These are phyloP conservation scores for Fomitopsis palustris DNA, from an alignment of 1,284 basidiomycete genomes.

Conservation along the genomic window DNA sequence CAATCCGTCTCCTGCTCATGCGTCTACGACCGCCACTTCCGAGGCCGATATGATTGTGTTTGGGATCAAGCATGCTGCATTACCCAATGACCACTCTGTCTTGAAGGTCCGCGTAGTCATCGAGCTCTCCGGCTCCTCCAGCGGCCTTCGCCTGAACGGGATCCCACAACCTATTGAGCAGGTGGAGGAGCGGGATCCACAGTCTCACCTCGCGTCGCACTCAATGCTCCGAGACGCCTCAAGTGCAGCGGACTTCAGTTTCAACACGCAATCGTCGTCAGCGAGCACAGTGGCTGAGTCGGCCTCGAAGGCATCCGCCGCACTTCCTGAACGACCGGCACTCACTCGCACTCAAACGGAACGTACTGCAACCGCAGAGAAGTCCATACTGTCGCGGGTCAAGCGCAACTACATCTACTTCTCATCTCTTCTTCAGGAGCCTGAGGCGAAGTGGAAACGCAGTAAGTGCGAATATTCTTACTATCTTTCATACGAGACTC, in stretches of 20 bases:
- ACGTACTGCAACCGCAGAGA: constrained; percentile 64
- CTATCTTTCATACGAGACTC: constrained; percentile 8
- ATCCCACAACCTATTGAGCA: constrained; percentile 67
- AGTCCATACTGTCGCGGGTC: constrained; percentile 80
- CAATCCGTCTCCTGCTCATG: constrained; percentile 34
- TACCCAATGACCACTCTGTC: constrained; percentile 72
- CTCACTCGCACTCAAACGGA: constrained; percentile 37
- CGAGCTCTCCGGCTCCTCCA: constrained; percentile 78
- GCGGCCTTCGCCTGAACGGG: constrained; percentile 80
- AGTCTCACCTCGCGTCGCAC: constrained; percentile 48
- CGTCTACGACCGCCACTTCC: constrained; percentile 29
- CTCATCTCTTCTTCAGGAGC: constrained; percentile 94
- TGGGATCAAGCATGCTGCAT: constrained; percentile 65
- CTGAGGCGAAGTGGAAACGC: constrained; percentile 95
- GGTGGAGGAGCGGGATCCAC: constrained; percentile 62
- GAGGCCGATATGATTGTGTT: constrained; percentile 62
- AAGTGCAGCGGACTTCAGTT: constrained; percentile 65
- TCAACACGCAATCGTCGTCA: constrained; percentile 56
- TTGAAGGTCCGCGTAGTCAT: constrained; percentile 78
- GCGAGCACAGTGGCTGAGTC: constrained; percentile 22
- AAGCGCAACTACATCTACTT: constrained; percentile 98
- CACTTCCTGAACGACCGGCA: constrained; percentile 33
- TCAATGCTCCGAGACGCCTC: constrained; percentile 67
- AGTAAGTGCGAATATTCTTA: constrained; percentile 44
- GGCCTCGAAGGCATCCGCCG: constrained; percentile 23